These are phyloP conservation scores for Botrytis porri DNA, from an alignment of 2,329 filamentous ascomycete genomes.

Conservation along the genomic window DNA sequence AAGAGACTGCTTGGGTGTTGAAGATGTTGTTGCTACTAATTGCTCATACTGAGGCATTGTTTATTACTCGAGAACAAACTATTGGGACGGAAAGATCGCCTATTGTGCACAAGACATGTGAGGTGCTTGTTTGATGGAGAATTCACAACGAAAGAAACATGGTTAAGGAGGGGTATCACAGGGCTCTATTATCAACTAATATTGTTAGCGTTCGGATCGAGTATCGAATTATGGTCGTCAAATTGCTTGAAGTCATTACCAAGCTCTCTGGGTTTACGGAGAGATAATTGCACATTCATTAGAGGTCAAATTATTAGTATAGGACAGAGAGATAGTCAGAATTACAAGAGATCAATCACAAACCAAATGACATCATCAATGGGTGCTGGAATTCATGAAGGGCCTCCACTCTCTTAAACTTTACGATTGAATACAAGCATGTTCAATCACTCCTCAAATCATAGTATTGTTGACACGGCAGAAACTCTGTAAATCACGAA, in stretches of 20 bases:
- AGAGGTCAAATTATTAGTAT: neutral
- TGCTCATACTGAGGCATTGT: neutral
- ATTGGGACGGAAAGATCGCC: neutral
- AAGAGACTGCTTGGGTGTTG: neutral
- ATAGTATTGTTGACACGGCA: neutral
- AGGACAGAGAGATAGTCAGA: neutral
- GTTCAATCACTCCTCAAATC: neutral
- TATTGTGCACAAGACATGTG: neutral
- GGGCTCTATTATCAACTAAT: neutral
- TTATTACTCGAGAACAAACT: neutral
- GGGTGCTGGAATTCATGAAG: neutral
- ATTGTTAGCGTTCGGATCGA: neutral
- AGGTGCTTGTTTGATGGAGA: neutral
- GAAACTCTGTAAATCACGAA: constrained; percentile 7
- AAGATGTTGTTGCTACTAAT: neutral
- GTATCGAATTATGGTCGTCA: neutral
- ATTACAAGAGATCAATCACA: neutral
- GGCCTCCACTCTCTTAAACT: neutral
- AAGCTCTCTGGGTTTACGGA: neutral
- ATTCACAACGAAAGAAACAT: neutral
- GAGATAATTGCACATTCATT: constrained; percentile 5
- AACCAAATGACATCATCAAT: neutral
- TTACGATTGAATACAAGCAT: neutral
- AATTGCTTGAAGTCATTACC: constrained; percentile 5
- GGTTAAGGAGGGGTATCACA: neutral